Evolutionary conservation across 1,139 yeast genomes (phyloP), one percentile per base, ranked within the genome.

Genomic region (Magnusiomyces suaveolens): DNA sequence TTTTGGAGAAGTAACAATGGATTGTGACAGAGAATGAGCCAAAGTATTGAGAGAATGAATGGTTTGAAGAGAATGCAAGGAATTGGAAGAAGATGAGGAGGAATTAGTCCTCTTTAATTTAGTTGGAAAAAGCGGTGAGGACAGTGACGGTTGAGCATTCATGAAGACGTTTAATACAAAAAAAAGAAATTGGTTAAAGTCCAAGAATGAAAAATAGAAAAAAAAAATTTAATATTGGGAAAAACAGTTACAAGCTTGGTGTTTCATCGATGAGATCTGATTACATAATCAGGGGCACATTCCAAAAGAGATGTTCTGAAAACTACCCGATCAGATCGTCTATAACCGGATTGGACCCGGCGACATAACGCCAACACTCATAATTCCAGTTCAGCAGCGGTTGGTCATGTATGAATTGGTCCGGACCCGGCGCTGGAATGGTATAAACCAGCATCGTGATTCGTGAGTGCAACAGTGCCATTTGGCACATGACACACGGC

Each of bases 401-500:
- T 54, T 84, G 77, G 60, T 82, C 82, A 54, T 95, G 97, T 53
- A 92, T 75, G 41, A 36, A 16, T 16, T 10, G 16, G 18, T 36
- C 18, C 18, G 41, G 4, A 16, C 18, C 41, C 41, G 16, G 4
- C 18, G 16, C 18, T n/a, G 41, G 18, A 3, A 6, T 6, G 18
- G 16, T 18, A 36, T 8, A 92, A 0, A 87, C 73, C 43, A 92
- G 71, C 55, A 89, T 73, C 16, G 81, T 77, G 1, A 94, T 77
- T 50, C 99, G 75, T 0, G 97, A 90, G 67, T 94, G 98, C 12
- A 90, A 84, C 41, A 94, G 73, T 0, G 97, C 98, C 99, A 94
- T 94, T 8, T 87, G 73, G 65, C 99, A 94, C 97, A 92, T 94
- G 0, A 87, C 79, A 66, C 98, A 94, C 0, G 98, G 99, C 66